phyloP scores from a whole-genome alignment of 345 rosid genomes.

The Eucalyptus globulus region DNA sequence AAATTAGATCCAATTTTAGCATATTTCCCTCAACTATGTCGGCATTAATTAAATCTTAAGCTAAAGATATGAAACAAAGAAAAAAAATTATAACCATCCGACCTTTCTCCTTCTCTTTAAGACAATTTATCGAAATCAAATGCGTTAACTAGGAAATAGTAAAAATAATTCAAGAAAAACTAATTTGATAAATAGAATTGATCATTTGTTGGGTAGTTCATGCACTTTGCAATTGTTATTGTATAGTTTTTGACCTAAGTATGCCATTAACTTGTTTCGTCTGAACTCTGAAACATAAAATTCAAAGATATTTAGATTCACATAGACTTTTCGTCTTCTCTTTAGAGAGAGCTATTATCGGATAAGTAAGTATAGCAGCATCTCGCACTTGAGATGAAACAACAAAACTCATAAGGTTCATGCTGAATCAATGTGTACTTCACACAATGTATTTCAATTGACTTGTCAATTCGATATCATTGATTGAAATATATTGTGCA shows the following conservation, averaged over 20 bases:
- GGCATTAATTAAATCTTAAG: neutral
- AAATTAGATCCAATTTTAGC: neutral
- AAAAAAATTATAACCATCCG: neutral
- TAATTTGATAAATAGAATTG: neutral
- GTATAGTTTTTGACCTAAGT: no score
- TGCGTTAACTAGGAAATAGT: neutral
- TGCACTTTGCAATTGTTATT: neutral
- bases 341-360: no score
- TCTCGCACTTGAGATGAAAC: fast-evolving
- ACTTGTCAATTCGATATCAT: no score
- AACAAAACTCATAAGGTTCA: no score
- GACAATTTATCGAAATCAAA: neutral
- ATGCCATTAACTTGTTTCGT: no score
- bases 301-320: no score
- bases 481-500: no score
- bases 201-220: neutral
- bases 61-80: neutral
- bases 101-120: neutral
- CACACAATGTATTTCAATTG: fast-evolving
- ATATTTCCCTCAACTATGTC: neutral
- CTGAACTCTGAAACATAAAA: fast-evolving
- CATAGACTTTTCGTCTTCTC: fast-evolving
- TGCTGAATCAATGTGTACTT: fast-evolving
- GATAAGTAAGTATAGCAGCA: no score
- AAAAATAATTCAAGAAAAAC: neutral